Percentiles rank a stretch among this genome's conserved stretches.
phyloP scores from a whole-genome alignment of 2,329 filamentous ascomycete genomes.

The Neonectria coccinea region DNA sequence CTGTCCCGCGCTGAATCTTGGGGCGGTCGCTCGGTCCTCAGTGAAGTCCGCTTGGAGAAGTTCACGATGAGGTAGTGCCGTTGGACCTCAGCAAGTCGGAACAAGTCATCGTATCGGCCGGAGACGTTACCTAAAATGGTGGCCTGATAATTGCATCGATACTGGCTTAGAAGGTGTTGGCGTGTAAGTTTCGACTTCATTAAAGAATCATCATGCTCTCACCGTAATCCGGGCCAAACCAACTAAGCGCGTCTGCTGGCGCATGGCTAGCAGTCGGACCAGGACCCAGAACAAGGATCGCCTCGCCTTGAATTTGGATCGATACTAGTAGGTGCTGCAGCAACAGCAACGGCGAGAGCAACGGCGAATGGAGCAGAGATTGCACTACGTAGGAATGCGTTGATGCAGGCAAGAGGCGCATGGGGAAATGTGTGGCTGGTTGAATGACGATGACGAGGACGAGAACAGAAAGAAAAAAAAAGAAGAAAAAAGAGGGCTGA shows the following conservation, averaged over 20 bases:
- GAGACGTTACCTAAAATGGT: constrained; percentile 32
- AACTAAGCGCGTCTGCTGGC: constrained; percentile 11
- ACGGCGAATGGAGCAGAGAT: constrained; percentile 1
- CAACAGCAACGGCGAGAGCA: background rate
- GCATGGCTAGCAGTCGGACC: background rate
- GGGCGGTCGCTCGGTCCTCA: constrained; percentile 14
- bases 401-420: constrained; percentile 18
- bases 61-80: constrained; percentile 11
- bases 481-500: constrained; percentile 11
- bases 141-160: constrained; percentile 31
- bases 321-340: background rate
- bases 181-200: constrained; percentile 1
- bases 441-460: background rate
- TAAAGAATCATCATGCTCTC: constrained; percentile 11
- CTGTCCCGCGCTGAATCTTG: background rate
- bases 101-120: constrained; percentile 4
- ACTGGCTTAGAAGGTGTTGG: constrained; percentile 19
- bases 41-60: constrained; percentile 11
- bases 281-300: constrained; percentile 10
- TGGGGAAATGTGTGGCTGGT: constrained; percentile 16
- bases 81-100: background rate
- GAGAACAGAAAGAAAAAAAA: background rate
- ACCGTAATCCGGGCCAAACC: constrained; percentile 2
- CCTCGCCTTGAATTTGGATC: constrained; percentile 3
- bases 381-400: constrained; percentile 5